A percentile compares a stretch with the other conserved stretches of the same genome.
These are phyloP conservation scores for Datura wrightii DNA, from an alignment of 257 asterid species.

Conservation along the genomic window DNA sequence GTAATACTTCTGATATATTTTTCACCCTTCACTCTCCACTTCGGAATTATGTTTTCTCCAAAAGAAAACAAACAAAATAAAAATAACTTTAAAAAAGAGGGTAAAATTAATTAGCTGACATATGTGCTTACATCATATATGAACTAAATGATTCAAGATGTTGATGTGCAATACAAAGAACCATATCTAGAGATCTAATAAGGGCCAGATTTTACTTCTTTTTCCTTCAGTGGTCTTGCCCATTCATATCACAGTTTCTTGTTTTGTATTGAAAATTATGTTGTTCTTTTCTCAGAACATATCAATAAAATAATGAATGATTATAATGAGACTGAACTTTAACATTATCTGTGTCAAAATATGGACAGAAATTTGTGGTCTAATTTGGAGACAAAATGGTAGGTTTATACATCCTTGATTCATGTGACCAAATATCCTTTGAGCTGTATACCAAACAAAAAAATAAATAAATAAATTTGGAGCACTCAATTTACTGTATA, in stretches of 20 bases:
- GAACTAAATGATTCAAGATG: constrained; percentile 2
- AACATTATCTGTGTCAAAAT: neutral
- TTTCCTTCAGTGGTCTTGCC: neutral
- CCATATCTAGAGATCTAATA: neutral
- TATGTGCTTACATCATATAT: constrained; percentile 6
- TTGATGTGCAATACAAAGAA: neutral
- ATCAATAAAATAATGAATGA: neutral
- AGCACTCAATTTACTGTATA: neutral
- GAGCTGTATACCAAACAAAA: too few relatives aligned
- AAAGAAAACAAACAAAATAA: too few relatives aligned
- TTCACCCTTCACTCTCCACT: too few relatives aligned
- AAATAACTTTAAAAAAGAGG: neutral
- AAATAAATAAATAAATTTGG: too few relatives aligned
- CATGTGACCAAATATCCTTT: neutral
- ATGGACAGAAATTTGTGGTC: neutral
- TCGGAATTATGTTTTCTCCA: too few relatives aligned
- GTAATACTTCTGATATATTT: too few relatives aligned
- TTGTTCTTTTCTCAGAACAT: neutral
- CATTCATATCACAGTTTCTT: constrained; percentile 13
- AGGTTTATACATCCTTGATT: neutral
- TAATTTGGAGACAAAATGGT: constrained; percentile 7
- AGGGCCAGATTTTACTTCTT: neutral
- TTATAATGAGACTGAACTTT: neutral
- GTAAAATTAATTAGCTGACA: neutral
- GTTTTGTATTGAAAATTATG: neutral